Evolutionary conservation across 805 yeast genomes (phyloP), one percentile per base, ranked within the genome.

Genomic region (Ogataea ganodermae): DNA sequence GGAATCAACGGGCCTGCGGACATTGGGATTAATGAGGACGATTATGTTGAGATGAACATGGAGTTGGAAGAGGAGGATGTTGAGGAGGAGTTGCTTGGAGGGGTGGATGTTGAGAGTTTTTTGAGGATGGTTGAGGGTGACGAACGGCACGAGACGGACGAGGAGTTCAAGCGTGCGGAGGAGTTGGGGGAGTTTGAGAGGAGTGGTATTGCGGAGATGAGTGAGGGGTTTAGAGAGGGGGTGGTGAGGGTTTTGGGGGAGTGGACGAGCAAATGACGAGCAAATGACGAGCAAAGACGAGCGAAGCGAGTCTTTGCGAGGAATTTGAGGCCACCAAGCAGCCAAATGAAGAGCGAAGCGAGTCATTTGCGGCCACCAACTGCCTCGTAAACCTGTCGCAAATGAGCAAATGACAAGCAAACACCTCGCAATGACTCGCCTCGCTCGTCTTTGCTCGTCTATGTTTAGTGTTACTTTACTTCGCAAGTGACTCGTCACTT

Each of bases 41-140:
- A 78, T 41, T 44, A 75, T 30, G 63, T 69, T 35, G 83, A 78
- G 40, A 67, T 74, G 59, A 74, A 77, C 48, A 49, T 66, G 48
- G 69, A 61, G 17, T 44, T 65, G 35, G 32, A 49, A 7, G 61
- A 56, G n/a, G 46, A 18, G 8, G 62, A 55, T 12, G 31, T 43
- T 21, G 48, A 24, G 6, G 42, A 47, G 2, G 56, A 51, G 27
- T 18, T 46, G n/a, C 45, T 50, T 17, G 32, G 35, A 20, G 44
- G 39, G 32, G 38, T 49, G 42, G 38, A 30, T 10, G 45, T 52
- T 1, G 20, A 9, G 1, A 52, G 48, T n/a, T 59, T 61, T 30
- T 28, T 62, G 38, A 18, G 33, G n/a, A 30, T 14, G 38, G 39
- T 62, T 20, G 50, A 49, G 13, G 23, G 43, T 3, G 56, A 47